Base-by-base conservation (phyloP, 2,329 filamentous ascomycete genomes). In the Ascochyta clinopodiicola region DNA sequence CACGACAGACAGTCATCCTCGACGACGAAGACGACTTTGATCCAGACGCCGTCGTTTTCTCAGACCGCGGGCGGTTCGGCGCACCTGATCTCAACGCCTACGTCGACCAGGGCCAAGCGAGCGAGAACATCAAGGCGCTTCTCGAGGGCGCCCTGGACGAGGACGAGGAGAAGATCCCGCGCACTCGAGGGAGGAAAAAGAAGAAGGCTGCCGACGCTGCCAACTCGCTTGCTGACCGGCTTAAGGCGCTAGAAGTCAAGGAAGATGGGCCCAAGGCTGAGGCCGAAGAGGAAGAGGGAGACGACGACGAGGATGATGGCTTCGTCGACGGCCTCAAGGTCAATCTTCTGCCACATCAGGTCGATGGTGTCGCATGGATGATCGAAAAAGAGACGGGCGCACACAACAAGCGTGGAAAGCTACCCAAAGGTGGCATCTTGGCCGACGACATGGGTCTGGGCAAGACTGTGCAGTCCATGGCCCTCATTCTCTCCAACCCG, bases 381-480 rank as follows among this genome's bases (percentile, higher is more conserved):
- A 88, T 85, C 51, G 90, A 93, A 56, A 92, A 96, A 68, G 95
- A 99, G 77, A 87, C 92, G 10, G 93, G 94, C 2, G 87, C 87
- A 17, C 87, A 90, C 57, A 96, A 95, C 78, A 89, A 88, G 65
- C 91, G 90, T 56, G 85, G 84, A 4, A 81, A 86, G 1, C 84
- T 96, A 9, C 92, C 94, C 27, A 95, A 96, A 66, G 95, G 95
- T 32, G 95, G 95, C 17, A 96, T 99, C 60, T 83, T 99, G 32
- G 95, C 95, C 17, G 95, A 99, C 69, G 95, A 99, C 72, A 96
- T 98, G 94, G 94, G 94, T 63, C 81, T 98, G 13, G 95, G 95
- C 55, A 99, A 99, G 81, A 99, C 95, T 0, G 84, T 99, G 13
- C 95, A 99, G 77, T 92, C 93, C 1, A 90, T 99, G 53, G 88